phyloP scores from a whole-genome alignment of 805 yeast genomes.

The Metschnikowia lachancei region DNA sequence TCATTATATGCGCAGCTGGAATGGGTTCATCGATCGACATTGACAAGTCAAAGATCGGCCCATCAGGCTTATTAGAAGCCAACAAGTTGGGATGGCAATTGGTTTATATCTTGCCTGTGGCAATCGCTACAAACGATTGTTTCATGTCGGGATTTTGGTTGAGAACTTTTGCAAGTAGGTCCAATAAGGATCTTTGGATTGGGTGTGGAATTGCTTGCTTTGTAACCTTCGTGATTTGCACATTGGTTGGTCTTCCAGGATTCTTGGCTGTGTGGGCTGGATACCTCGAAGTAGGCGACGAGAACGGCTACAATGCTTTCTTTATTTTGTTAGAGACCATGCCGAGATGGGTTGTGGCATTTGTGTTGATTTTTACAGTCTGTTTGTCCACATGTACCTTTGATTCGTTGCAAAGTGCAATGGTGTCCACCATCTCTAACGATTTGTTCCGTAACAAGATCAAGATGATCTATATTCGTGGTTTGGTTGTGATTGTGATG shows the following conservation, averaged over 20 bases:
- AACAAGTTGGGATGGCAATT: slow-evolving; percentile 86
- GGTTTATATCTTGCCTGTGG: slow-evolving; percentile 76
- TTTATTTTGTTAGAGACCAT: slow-evolving; percentile 65
- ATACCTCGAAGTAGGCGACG: slow-evolving; percentile 50
- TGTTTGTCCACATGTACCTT: slow-evolving; percentile 82
- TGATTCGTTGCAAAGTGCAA: slow-evolving; percentile 84
- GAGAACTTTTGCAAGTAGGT: slow-evolving; percentile 83
- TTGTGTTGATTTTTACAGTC: slow-evolving; percentile 71
- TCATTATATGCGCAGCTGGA: slow-evolving; percentile 72
- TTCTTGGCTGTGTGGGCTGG: slow-evolving; percentile 91
- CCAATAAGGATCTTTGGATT: slow-evolving; percentile 69
- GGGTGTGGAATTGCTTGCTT: slow-evolving; percentile 76
- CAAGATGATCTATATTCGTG: slow-evolving; percentile 62
- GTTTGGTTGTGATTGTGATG: slow-evolving; percentile 69
- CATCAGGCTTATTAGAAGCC: slow-evolving; percentile 60
- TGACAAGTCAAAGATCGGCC: slow-evolving; percentile 60
- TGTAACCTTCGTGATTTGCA: slow-evolving; percentile 58
- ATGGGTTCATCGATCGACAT: slow-evolving; percentile 72
- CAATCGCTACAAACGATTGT: slow-evolving; percentile 85
- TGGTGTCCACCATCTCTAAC: slow-evolving; percentile 84
- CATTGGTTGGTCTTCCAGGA: slow-evolving; percentile 80
- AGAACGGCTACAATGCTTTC: slow-evolving; percentile 64
- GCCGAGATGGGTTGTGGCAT: slow-evolving; percentile 85
- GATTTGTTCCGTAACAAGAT: slow-evolving; percentile 84
- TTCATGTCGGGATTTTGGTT: slow-evolving; percentile 93